Conservation (phyloP, 2,329 filamentous ascomycete genomes). For the Penicillium fuscoglaucum region DNA sequence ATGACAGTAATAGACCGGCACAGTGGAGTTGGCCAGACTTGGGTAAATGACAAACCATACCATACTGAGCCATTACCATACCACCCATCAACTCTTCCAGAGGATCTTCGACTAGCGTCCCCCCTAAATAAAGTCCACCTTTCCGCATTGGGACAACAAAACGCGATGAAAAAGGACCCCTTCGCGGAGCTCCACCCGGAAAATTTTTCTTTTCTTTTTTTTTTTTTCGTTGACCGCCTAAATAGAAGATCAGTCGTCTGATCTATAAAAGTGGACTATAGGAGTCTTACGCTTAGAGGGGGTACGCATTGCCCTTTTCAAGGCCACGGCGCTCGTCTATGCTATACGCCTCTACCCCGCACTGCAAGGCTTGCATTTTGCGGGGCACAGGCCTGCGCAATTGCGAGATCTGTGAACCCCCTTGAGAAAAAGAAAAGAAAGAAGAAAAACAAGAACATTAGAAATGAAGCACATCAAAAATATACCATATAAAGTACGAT, state of each 20-base stretch:
- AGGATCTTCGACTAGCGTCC: constrained; percentile 18
- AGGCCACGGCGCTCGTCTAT: background rate
- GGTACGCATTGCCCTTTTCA: background rate
- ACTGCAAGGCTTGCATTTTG: constrained; percentile 28
- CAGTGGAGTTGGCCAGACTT: background rate
- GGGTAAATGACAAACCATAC: constrained; percentile 8
- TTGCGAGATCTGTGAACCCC: constrained; percentile 15
- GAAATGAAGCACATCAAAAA: constrained; percentile 2
- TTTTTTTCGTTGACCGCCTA: constrained; percentile 2
- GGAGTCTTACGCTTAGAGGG: background rate
- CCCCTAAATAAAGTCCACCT: constrained; percentile 10
- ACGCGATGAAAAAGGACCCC: constrained; percentile 23
- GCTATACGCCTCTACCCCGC: constrained; percentile 27
- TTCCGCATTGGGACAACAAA: constrained; percentile 24
- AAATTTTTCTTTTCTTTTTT: constrained; percentile 14
- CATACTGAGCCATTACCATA: background rate
- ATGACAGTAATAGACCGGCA: background rate
- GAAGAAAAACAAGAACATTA: background rate
- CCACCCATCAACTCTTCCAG: background rate
- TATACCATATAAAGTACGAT: background rate
- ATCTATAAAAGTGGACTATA: constrained; percentile 8
- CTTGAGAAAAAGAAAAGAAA: background rate
- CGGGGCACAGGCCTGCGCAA: constrained; percentile 22
- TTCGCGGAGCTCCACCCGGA: constrained; percentile 18
- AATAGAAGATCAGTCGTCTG: constrained; percentile 2